phyloP scores from a whole-genome alignment of 805 yeast species.

The Blastobotrys parvus region DNA sequence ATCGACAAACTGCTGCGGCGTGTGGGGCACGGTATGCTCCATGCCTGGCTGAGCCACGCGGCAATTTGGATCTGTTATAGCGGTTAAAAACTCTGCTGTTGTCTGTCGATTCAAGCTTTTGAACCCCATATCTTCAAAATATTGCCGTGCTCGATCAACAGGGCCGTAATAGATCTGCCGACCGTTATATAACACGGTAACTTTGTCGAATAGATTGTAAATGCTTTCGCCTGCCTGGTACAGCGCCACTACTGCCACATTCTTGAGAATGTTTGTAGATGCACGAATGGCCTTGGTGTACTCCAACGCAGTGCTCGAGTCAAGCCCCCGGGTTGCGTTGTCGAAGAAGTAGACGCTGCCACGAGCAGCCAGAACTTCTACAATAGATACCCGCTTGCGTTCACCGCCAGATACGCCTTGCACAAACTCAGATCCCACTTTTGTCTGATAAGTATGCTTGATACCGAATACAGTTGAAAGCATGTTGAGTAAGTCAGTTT shows the following conservation, averaged over 20 bases:
- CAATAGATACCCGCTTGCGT: slow-evolving; percentile 74
- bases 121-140: slow-evolving; percentile 58
- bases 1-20: slow-evolving; percentile 52
- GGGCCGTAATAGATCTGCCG: slow-evolving; percentile 60
- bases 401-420: slow-evolving; percentile 83
- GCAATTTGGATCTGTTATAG: slow-evolving; percentile 60
- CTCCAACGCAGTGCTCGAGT: slow-evolving; percentile 75
- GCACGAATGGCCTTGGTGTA: slow-evolving; percentile 59
- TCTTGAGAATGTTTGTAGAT: slow-evolving; percentile 42
- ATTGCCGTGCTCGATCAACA: slow-evolving; percentile 41
- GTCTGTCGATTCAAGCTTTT: slow-evolving; percentile 56
- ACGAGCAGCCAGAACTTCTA: slow-evolving; percentile 62
- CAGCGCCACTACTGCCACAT: slow-evolving; percentile 58
- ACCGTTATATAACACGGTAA: slow-evolving; percentile 50
- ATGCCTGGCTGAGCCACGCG: slow-evolving; percentile 41
- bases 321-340: slow-evolving; percentile 80
- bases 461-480: slow-evolving; percentile 50
- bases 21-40: slow-evolving; percentile 47
- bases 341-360: slow-evolving; percentile 66
- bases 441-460: slow-evolving; percentile 50
- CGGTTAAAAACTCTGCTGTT: slow-evolving; percentile 63
- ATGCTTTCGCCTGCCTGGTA: slow-evolving; percentile 63
- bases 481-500: slow-evolving; percentile 39
- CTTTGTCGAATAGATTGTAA: slow-evolving; percentile 56
- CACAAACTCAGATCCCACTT: slow-evolving; percentile 52